A percentile compares a stretch with the other conserved stretches of the same genome.
These are phyloP conservation scores for Exutisphaerella laricina DNA, from an alignment of 2,329 filamentous ascomycete genomes.

Conservation along the genomic window DNA sequence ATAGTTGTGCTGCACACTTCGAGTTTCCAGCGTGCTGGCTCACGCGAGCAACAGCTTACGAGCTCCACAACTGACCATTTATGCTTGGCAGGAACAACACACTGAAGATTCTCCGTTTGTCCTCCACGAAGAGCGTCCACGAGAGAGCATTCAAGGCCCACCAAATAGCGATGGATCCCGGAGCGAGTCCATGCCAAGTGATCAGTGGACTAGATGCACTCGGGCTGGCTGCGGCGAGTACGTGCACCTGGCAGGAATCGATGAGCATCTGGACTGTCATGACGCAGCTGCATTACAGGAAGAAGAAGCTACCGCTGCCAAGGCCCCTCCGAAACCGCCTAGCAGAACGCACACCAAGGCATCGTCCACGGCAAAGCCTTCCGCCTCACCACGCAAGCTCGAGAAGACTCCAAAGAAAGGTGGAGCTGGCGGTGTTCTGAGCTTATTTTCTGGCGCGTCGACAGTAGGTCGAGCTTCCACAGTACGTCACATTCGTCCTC, in stretches of 20 bases:
- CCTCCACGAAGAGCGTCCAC: neutral
- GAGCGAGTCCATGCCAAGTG: slow-evolving; percentile 15
- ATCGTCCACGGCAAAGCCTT: neutral
- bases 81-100: too few relatives aligned
- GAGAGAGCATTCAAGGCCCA: neutral
- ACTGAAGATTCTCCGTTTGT: slow-evolving; percentile 28
- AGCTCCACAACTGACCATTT: too few relatives aligned
- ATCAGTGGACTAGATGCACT: slow-evolving; percentile 37
- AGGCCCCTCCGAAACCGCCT: slow-evolving; percentile 17
- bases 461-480: slow-evolving; percentile 9
- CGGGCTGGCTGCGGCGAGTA: slow-evolving; percentile 41
- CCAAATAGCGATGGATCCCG: neutral
- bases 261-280: slow-evolving; percentile 45
- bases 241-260: slow-evolving; percentile 38
- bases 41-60: too few relatives aligned
- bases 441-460: slow-evolving; percentile 17
- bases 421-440: slow-evolving; percentile 5
- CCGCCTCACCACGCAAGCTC: slow-evolving; percentile 7
- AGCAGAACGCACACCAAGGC: slow-evolving; percentile 10
- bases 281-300: slow-evolving; percentile 32
- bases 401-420: slow-evolving; percentile 5
- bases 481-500: slow-evolving; percentile 7
- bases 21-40: too few relatives aligned
- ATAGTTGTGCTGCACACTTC: too few relatives aligned
- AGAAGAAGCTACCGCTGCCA: slow-evolving; percentile 35